phyloP scores from a whole-genome alignment of 371 early-diverging fungal genomes.

The Mucor plumbeus region DNA sequence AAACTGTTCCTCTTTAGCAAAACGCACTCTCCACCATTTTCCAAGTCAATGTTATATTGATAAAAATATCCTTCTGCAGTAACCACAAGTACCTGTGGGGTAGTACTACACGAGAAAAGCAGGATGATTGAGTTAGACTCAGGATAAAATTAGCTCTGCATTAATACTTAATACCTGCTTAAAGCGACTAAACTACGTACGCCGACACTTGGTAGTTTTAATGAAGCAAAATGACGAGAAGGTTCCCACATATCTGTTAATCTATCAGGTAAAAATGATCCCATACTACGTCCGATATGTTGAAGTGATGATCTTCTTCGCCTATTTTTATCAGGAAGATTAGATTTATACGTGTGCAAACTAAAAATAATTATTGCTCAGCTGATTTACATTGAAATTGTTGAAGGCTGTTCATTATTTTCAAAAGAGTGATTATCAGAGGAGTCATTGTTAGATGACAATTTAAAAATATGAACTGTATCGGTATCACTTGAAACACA shows the following conservation, averaged over 20 bases:
- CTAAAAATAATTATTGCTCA: neutral
- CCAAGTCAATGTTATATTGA: constrained; percentile 87
- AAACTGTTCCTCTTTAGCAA: constrained; percentile 71
- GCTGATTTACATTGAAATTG: neutral
- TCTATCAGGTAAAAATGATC: constrained; percentile 83
- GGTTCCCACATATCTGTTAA: constrained; percentile 95
- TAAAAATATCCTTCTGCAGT: constrained; percentile 92
- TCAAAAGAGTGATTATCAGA: neutral
- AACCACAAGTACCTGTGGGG: constrained; percentile 87
- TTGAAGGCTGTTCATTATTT: neutral
- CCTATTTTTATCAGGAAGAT: neutral
- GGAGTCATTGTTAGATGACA: constrained; percentile 38
- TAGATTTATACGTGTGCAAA: neutral
- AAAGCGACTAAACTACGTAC: constrained; percentile 84
- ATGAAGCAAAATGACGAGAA: constrained; percentile 89
- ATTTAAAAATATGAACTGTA: constrained; percentile 92
- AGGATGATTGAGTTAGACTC: no score
- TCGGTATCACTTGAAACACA: constrained; percentile 92
- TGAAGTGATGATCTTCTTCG: constrained; percentile 15
- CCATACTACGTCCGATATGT: constrained; percentile 53
- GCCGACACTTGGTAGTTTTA: constrained; percentile 83
- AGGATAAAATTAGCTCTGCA: neutral
- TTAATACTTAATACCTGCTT: constrained; percentile 54
- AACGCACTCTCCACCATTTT: constrained; percentile 91
- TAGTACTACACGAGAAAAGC: constrained; percentile 44